Evolutionary conservation across 1,284 basidiomycete species (phyloP).

Genomic region (Trametes hirsuta): DNA sequence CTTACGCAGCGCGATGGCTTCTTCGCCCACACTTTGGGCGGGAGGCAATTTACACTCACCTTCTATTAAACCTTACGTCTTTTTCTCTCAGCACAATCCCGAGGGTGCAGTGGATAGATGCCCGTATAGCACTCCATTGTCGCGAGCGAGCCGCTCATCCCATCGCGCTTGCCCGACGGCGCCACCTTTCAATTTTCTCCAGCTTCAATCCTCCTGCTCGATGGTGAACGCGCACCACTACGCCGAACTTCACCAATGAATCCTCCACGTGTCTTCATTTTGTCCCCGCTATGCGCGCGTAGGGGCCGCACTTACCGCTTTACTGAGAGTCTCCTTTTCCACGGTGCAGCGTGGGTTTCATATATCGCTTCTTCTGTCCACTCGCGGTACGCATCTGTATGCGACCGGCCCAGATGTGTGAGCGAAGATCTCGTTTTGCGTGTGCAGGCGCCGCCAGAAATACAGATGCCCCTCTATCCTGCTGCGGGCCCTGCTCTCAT

Average conservation of each 20-base stretch:
- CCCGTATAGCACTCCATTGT: not conserved
- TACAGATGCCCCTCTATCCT: constrained; percentile 1
- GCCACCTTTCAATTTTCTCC: not conserved
- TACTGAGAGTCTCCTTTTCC: constrained; percentile 10
- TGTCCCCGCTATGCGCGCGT: constrained; percentile 15
- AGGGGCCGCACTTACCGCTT: constrained; percentile 29
- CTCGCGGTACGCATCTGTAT: constrained; percentile 10
- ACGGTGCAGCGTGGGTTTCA: constrained; percentile 36
- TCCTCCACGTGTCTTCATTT: constrained; percentile 34
- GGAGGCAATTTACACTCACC: not conserved
- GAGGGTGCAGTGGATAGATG: not conserved
- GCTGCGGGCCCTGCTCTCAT: constrained; percentile 1
- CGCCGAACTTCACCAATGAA: not conserved
- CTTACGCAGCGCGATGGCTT: not conserved
- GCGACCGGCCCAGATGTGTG: constrained; percentile 14
- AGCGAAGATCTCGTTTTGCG: constrained; percentile 17
- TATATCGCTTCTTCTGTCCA: constrained; percentile 19
- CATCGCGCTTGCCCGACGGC: not conserved
- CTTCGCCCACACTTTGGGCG: not conserved
- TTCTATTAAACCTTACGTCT: not conserved
- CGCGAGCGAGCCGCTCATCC: not conserved
- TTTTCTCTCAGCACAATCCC: not conserved
- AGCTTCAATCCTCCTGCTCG: not conserved
- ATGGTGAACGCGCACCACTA: not conserved
- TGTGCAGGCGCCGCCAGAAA: constrained; percentile 5